Evolutionary conservation across 1,284 basidiomycete genomes (phyloP), one percentile per base, ranked within the genome.

Genomic region (Ustilago hordei): DNA sequence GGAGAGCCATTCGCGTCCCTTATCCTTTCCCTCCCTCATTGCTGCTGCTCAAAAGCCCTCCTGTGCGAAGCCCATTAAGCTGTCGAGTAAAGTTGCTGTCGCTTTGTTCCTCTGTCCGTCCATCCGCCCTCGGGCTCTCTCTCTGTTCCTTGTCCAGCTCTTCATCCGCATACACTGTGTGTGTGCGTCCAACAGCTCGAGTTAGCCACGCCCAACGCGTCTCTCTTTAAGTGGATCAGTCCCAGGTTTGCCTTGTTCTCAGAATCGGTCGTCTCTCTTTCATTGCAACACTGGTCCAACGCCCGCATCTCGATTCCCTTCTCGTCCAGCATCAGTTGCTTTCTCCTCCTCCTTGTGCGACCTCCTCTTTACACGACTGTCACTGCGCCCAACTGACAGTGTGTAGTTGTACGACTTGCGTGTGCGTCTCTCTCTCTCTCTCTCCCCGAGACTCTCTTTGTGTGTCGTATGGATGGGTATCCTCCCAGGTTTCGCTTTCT

Each of bases 21-120:
- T 54, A 13, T 35, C 3, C 9, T 28, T 8, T 34, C 17, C 15
- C 52, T 34, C 31, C 7, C 13, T 36, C 28, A 23, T 23, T 39
- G 54, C 34, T 36, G 15, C 43, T 45, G n/a, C 43, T 19, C 6
- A 45, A 19, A 6, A 8, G 43, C 43, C 19, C 17, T 9, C 17
- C 35, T 19, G 31, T 48, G 47, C 8, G 39, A 28, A 41, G 39
- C 15, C 39, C 39, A 41, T 41, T 41, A 41, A 41, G 15, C 48
- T 50, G 48, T 50, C 48, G 48, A 31, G 48, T 50, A 50, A 50
- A 50, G 36, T 35, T 31, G 28, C 23, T 53, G 17, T 61, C 36
- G 19, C 41, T n/a, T 55, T 38, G 11, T 55, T 32, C 52, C 52
- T 54, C 43, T 38, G 36, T 50, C 48, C 31, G 8, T 45, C n/a